A percentile compares a stretch with the other conserved stretches of the same genome.
Conservation (phyloP, 148 eudicot species). For the Chenopodium formosanum region DNA sequence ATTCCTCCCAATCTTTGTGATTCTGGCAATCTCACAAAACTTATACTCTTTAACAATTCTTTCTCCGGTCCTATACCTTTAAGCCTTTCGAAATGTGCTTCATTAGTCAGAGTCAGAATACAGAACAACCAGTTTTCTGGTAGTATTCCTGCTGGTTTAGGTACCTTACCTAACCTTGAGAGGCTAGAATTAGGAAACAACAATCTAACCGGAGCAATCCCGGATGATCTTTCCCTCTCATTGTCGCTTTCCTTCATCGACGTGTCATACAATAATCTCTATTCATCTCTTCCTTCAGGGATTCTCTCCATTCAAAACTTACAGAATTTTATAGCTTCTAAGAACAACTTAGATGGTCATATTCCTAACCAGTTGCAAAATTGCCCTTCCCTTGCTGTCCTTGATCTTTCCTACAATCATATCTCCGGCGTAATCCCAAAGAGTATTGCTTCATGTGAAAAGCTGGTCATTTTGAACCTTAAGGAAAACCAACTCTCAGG, state of each 20-base stretch:
- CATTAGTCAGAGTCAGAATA: slow-evolving; percentile 70
- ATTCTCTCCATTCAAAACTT: slow-evolving; percentile 65
- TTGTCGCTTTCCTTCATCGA: slow-evolving; percentile 72
- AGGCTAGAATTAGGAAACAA: slow-evolving; percentile 75
- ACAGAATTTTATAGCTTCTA: slow-evolving; percentile 66
- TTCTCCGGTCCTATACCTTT: slow-evolving; percentile 70
- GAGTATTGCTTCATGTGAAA: slow-evolving; percentile 79
- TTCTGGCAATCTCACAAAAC: slow-evolving; percentile 70
- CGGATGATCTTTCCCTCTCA: slow-evolving; percentile 63
- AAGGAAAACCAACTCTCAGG: slow-evolving; percentile 59
- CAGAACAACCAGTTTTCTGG: slow-evolving; percentile 75
- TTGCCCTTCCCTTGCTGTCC: slow-evolving; percentile 62
- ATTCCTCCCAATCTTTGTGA: slow-evolving; percentile 59
- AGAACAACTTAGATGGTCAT: slow-evolving; percentile 60
- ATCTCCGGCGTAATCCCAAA: slow-evolving; percentile 63
- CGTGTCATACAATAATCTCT: slow-evolving; percentile 62
- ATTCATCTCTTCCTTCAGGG: slow-evolving; percentile 58
- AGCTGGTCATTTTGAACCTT: slow-evolving; percentile 62
- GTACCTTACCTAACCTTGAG: slow-evolving; percentile 64
- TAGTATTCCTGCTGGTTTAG: slow-evolving; percentile 66
- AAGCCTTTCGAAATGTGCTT: slow-evolving; percentile 55
- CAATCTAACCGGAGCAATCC: slow-evolving; percentile 69
- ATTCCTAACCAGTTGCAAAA: slow-evolving; percentile 79
- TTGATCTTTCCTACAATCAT: slow-evolving; percentile 71
- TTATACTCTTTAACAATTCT: slow-evolving; percentile 73